phyloP scores from a whole-genome alignment of 2,329 filamentous ascomycete genomes.

The Dactylellina cionopaga region DNA sequence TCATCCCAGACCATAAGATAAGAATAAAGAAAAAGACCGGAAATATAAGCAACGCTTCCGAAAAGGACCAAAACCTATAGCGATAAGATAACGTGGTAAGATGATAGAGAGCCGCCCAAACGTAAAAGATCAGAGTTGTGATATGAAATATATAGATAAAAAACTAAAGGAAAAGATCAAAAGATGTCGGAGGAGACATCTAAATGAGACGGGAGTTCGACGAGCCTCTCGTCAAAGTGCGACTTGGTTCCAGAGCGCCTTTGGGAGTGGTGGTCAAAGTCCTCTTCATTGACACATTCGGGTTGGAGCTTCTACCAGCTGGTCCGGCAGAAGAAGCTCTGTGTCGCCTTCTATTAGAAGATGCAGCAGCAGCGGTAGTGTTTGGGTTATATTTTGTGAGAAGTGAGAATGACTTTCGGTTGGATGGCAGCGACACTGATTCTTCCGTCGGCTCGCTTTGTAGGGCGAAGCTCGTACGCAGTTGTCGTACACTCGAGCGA shows the following conservation, averaged over 20 bases:
- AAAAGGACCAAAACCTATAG: constrained; percentile 20
- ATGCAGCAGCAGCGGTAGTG: neutral
- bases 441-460: constrained; percentile 49
- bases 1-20: constrained; percentile 24
- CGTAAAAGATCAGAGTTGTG: constrained; percentile 31
- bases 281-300: constrained; percentile 41
- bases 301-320: constrained; percentile 46
- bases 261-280: constrained; percentile 46
- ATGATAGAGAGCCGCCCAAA: constrained; percentile 42
- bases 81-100: constrained; percentile 19
- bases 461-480: constrained; percentile 51
- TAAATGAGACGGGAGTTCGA: constrained; percentile 41
- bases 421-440: constrained; percentile 21
- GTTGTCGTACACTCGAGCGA: constrained; percentile 49
- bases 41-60: constrained; percentile 37
- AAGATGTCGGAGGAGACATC: constrained; percentile 29
- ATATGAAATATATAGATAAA: constrained; percentile 29
- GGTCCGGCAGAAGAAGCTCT: constrained; percentile 51
- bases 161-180: constrained; percentile 24
- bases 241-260: constrained; percentile 48
- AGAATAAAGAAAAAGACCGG: constrained; percentile 3
- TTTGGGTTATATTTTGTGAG: constrained; percentile 40
- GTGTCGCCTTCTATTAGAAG: constrained; percentile 44
- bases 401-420: constrained; percentile 41
- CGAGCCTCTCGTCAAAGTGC: constrained; percentile 43